These are phyloP conservation scores for Themeda triandra DNA, from an alignment of 176 grass and related monocot species.

Conservation along the genomic window DNA sequence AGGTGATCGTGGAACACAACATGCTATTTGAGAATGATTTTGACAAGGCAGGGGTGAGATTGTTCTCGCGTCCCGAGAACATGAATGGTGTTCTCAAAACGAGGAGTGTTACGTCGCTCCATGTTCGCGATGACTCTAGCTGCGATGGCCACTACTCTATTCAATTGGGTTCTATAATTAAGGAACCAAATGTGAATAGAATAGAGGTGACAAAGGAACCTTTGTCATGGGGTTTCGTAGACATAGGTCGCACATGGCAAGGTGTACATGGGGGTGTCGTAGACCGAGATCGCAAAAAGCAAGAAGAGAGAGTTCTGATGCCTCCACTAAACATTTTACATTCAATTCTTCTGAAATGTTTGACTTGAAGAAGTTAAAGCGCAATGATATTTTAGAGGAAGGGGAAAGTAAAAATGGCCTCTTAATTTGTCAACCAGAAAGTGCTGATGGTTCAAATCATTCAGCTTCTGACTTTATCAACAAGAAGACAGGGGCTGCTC, in stretches of 20 bases:
- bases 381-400: constrained; percentile 4
- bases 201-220: not conserved
- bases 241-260: not conserved
- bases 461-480: constrained; percentile 7
- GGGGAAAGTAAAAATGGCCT: not conserved
- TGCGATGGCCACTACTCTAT: not conserved
- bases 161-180: constrained; percentile 2
- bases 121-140: not conserved
- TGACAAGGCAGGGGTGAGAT: not conserved
- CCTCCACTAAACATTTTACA: not conserved
- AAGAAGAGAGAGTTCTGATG: not conserved
- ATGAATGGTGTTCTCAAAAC: not conserved
- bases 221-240: not conserved
- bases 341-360: constrained; percentile 3
- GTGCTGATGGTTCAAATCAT: constrained; percentile 7
- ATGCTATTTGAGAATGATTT: not conserved
- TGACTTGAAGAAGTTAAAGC: not conserved
- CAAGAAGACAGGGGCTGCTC: not conserved
- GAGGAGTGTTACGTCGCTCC: not conserved
- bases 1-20: too few relatives aligned
- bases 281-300: not conserved
- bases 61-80: not conserved
- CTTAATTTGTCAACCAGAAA: not conserved
- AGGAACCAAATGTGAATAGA: not conserved
- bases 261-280: not conserved